Evolutionary conservation across 2,329 filamentous ascomycete species (phyloP), one percentile per base, ranked within the genome.

Genomic region (Arthrobotrys sinensis): DNA sequence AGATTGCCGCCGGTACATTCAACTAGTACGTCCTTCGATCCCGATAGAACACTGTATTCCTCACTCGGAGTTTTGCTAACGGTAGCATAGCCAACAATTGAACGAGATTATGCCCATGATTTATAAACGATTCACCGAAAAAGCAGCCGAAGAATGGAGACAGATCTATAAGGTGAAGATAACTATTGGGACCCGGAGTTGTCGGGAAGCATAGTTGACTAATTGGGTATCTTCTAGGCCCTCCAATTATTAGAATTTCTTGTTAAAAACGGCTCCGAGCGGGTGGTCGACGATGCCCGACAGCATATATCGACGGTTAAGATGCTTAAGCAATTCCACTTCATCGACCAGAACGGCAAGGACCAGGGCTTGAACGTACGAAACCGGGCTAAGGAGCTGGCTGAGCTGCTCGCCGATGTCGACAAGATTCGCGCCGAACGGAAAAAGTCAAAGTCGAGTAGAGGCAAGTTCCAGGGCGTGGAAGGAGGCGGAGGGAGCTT

Each of bases 51-150:
- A 46, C n/a, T 68, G 24, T 79, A 57, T 46, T 46, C 45, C 16
- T 7, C 12, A 45, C 65, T 71, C n/a, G 24, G 43, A 50, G 38
- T 52, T 38, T 46, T 82, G 84, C 71, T 84, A 82, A 43, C 80
- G 67, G 80, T 55, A 16, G 5, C 48, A 72, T 83, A 97, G 95
- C 84, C 94, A 97, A 90, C 90, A 94, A 65, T 90, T 99, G 72
- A 98, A 98, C 85, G 96, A 99, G 85, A 98, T 99, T 84, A 99
- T 99, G 96, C 96, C 96, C 81, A 96, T 99, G 93, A 97, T 99
- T 83, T 99, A 99, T 87, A 96, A 96, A 83, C 93, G 96, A 80
- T 99, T 99, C 85, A 99, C 96, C 79, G 96, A 99, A 85, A 99
- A 99, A 87, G 89, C 94, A 6, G 95, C 96, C 70, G 96, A 99